Base-by-base conservation (phyloP, 179 eudicot species). In the Drosera spatulata region DNA sequence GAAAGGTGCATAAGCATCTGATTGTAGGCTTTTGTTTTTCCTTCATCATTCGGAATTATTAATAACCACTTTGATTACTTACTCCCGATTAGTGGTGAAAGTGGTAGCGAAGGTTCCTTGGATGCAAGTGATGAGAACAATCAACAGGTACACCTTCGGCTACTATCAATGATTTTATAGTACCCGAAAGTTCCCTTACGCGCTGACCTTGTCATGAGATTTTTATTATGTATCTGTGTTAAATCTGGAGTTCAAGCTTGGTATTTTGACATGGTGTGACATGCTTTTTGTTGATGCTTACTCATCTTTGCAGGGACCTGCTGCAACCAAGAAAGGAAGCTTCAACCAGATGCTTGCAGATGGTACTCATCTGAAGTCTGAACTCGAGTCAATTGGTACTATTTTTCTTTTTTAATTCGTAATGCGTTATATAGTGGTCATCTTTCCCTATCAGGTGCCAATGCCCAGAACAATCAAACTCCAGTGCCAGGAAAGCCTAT, bases 341-440 rank as follows among this genome's bases (percentile, higher is more conserved):
- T 85, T 90, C 59, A 74, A 82, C 64, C 83, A 79, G 89, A 94
- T 90, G 96, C 96, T 94, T 76, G 97, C 77, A 66, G 97, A 87
- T 65, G 99, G 99, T 94, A 81, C 61, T 14, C 8, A 45, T 53
- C 61, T 42, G 43, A 53, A 52, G 14, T 49, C 52, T 46, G 10
- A 46, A 46, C 50, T 50, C 4, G 55, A 51, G 55, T 37, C 22
- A 51, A 51, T 5, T 14, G 15, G 5, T 7, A 13, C 7, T 51
- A 49, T 13, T 51, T 15, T 51, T 51, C 55, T 51, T 12, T 14
- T n/a, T 7, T n/a, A 11, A 51, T n/a, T 12, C 0, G 5, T 11
- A 51, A 11, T 8, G 13, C 13, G 13, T 50, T 51, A 3, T 55
- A 52, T 62, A 41, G 37, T 14, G 46, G 56, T 43, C 7, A 56